Evolutionary conservation across 495 filamentous ascomycete species (phyloP).

Genomic region (Penicillium argentinense): DNA sequence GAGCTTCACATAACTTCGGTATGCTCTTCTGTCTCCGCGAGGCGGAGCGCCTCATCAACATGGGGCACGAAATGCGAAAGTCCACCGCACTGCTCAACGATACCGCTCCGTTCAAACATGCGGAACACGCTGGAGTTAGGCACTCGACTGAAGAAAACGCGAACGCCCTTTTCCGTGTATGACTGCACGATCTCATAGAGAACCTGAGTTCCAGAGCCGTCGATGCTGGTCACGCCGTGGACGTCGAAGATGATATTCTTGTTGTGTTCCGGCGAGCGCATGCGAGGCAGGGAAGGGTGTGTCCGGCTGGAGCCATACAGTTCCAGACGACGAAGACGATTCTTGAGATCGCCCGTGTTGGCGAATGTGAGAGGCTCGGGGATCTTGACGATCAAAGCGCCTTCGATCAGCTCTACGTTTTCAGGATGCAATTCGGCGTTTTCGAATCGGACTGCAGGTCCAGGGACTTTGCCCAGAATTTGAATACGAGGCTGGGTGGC

Average conservation of each 20-base stretch:
- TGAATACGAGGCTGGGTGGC: slow-evolving; percentile 91
- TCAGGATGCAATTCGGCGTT: slow-evolving; percentile 82
- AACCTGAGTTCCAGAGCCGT: slow-evolving; percentile 91
- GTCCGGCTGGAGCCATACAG: slow-evolving; percentile 79
- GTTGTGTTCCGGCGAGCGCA: slow-evolving; percentile 71
- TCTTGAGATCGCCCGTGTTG: slow-evolving; percentile 91
- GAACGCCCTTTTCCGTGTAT: slow-evolving; percentile 69
- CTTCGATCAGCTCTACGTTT: slow-evolving; percentile 82
- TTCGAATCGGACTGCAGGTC: slow-evolving; percentile 73
- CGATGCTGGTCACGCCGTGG: slow-evolving; percentile 88
- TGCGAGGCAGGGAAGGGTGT: slow-evolving; percentile 81
- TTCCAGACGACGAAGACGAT: slow-evolving; percentile 77
- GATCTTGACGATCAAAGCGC: slow-evolving; percentile 93
- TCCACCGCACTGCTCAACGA: slow-evolving; percentile 77
- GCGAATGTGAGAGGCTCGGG: slow-evolving; percentile 96
- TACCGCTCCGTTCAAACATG: slow-evolving; percentile 76
- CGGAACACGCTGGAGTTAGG: slow-evolving; percentile 68
- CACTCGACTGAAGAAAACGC: slow-evolving; percentile 86
- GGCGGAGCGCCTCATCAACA: slow-evolving; percentile 78
- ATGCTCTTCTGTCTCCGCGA: slow-evolving; percentile 66
- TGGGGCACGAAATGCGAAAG: slow-evolving; percentile 73
- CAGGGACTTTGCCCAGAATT: slow-evolving; percentile 88
- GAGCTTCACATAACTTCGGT: slow-evolving; percentile 19
- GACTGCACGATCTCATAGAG: slow-evolving; percentile 80
- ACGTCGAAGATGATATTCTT: slow-evolving; percentile 94